Percentiles rank a stretch among this genome's conserved stretches.
These are phyloP conservation scores for Macrophomina phaseolina DNA, from an alignment of 2,329 filamentous ascomycete species.

Conservation along the genomic window DNA sequence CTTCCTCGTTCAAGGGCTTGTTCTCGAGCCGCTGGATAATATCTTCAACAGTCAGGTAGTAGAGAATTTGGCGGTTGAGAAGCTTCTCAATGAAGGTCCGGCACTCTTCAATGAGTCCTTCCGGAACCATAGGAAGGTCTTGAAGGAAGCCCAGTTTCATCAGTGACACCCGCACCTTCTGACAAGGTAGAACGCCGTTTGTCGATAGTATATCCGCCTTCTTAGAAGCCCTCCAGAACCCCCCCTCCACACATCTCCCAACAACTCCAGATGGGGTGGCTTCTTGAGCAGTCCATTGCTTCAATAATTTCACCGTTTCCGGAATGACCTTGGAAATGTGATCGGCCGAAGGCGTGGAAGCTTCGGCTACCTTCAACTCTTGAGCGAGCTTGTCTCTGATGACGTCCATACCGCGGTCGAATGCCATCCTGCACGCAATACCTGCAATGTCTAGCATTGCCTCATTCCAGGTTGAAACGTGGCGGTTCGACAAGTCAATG, in stretches of 20 bases:
- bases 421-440: constrained; percentile 87
- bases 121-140: constrained; percentile 84
- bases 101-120: constrained; percentile 70
- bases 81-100: constrained; percentile 80
- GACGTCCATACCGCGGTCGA: constrained; percentile 83
- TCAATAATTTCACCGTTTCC: constrained; percentile 70
- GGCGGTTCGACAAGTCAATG: constrained; percentile 94
- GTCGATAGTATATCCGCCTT: constrained; percentile 87
- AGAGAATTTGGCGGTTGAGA: constrained; percentile 84
- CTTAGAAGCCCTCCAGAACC: constrained; percentile 92
- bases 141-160: constrained; percentile 80
- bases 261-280: constrained; percentile 88
- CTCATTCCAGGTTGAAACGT: constrained; percentile 93
- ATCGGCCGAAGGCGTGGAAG: constrained; percentile 46
- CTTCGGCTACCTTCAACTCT: constrained; percentile 52
- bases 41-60: constrained; percentile 83
- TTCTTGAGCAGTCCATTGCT: constrained; percentile 86
- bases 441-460: constrained; percentile 92
- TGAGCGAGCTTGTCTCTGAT: constrained; percentile 57
- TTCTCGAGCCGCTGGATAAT: constrained; percentile 82
- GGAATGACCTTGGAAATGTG: constrained; percentile 43
- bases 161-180: constrained; percentile 77
- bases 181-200: constrained; percentile 82
- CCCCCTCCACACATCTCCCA: constrained; percentile 87
- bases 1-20: constrained; percentile 77